A percentile compares a stretch with the other conserved stretches of the same genome.
Evolutionary conservation across 805 yeast genomes (phyloP).

Genomic region (Candida awuae): DNA sequence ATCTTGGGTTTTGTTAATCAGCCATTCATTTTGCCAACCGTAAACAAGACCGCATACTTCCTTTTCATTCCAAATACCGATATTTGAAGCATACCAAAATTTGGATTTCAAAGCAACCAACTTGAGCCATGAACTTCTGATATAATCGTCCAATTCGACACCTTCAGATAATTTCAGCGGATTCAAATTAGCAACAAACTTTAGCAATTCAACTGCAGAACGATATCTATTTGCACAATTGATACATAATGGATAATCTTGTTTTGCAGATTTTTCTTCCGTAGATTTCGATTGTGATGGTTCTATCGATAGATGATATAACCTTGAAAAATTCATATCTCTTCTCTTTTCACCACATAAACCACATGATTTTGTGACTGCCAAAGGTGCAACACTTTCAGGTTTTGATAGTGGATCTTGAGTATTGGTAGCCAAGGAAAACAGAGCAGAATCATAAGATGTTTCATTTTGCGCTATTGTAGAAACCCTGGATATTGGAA

Average conservation of each 20-base stretch:
- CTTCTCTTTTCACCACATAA: conserved; percentile 75
- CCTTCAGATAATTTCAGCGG: conserved; percentile 2
- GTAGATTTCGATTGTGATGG: neutral
- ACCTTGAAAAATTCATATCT: conserved; percentile 66
- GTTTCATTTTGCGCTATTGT: conserved; percentile 13
- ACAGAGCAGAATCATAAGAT: conserved; percentile 11
- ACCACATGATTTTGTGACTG: conserved; percentile 67
- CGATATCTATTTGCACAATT: conserved; percentile 75
- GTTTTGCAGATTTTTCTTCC: conserved; percentile 27
- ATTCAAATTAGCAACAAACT: conserved; percentile 37
- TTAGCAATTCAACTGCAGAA: conserved; percentile 74
- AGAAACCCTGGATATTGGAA: conserved; percentile 11
- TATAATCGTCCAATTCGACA: conserved; percentile 14
- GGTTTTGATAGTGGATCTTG: conserved; percentile 13
- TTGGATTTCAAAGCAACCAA: conserved; percentile 56
- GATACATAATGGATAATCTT: conserved; percentile 65
- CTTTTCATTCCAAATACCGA: conserved; percentile 64
- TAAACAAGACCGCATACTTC: conserved; percentile 26
- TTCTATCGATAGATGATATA: conserved; percentile 43
- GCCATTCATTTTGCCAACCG: conserved; percentile 29
- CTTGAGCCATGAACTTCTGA: conserved; percentile 48
- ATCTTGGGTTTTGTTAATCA: neutral
- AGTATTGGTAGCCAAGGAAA: conserved; percentile 4
- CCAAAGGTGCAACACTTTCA: conserved; percentile 54
- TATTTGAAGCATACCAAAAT: conserved; percentile 67